Evolutionary conservation across 2,329 filamentous ascomycete species (phyloP), one percentile per base, ranked within the genome.

Genomic region (Calycina herbarum): DNA sequence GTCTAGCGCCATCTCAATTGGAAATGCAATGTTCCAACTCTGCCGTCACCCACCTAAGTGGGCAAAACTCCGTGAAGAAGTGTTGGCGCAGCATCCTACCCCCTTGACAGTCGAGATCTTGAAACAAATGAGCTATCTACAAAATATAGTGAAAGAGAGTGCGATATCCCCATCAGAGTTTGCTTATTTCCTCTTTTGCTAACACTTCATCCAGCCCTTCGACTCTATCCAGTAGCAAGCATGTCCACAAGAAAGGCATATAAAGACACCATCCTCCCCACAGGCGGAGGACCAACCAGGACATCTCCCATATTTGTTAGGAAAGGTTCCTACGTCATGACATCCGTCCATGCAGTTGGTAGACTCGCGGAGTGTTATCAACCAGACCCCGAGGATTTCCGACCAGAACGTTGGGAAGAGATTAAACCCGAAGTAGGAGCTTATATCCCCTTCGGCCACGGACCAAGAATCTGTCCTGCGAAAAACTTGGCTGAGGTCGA

Each of bases 141-240:
- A 31, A 51, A 38, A 54, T 29, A 31, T 59, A 35, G 59, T 66
- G 33, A 66, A 63, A 62, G 64, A 66, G 60, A 59, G 64, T 65
- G n/a, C n/a, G n/a, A n/a, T n/a, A n/a, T n/a, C n/a, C n/a, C n/a
- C n/a, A n/a, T n/a, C n/a, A n/a, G 11, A 48, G 59, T 35, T 15
- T 10, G n/a, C 2, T 24, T 11, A 5, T n/a, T 29, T 40, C 5
- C 17, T 17, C 4, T 42, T 45, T 31, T 11, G 20, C 5, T 35
- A 45, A 33, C 11, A n/a, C 3, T 58, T 38, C 13, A 42, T 65
- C 7, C 42, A 73, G 79, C 82, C 8, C 79, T 86, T 2, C 82
- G 83, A 17, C 70, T 83, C 1, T 79, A 84, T 69, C 82, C 84
- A 5, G 78, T 82, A 7, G 82, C 86, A 11, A 82, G 83, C 2